These are phyloP conservation scores for Gardenia jasminoides DNA, from an alignment of 257 asterid genomes.

Conservation along the genomic window DNA sequence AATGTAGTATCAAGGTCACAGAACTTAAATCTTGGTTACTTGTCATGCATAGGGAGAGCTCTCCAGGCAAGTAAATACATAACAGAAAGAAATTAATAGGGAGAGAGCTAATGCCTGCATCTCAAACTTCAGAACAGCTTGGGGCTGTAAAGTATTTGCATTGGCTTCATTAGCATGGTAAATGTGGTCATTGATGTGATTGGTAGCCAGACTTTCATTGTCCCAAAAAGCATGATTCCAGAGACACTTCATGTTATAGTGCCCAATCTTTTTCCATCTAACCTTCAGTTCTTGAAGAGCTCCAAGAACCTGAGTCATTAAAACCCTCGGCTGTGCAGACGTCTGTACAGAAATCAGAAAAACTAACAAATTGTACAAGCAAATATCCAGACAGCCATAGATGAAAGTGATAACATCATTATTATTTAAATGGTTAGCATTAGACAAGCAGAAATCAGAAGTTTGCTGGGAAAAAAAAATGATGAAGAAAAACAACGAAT, in stretches of 20 bases:
- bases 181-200: conserved; percentile 43
- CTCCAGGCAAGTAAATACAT: neutral
- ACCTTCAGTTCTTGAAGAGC: conserved; percentile 75
- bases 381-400: neutral
- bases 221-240: conserved; percentile 37
- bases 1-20: neutral
- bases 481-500: neutral
- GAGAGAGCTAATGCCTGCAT: conserved; percentile 61
- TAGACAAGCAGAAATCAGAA: neutral
- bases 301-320: conserved; percentile 85
- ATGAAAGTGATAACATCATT: neutral
- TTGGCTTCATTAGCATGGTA: conserved; percentile 36
- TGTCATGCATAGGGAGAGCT: neutral
- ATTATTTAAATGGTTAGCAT: neutral
- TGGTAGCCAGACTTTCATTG: conserved; percentile 26
- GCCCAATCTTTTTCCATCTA: conserved; percentile 91
- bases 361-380: neutral
- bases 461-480: neutral
- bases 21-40: neutral
- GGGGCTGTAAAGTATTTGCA: conserved; percentile 39
- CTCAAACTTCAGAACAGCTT: conserved; percentile 72
- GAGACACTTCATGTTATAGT: conserved; percentile 83
- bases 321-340: conserved; percentile 73
- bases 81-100: neutral
- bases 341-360: conserved; percentile 51